A percentile compares a stretch with the other conserved stretches of the same genome.
Evolutionary conservation across 495 filamentous ascomycete species (phyloP).

Genomic region (Rostrohypoxylon terebratum): DNA sequence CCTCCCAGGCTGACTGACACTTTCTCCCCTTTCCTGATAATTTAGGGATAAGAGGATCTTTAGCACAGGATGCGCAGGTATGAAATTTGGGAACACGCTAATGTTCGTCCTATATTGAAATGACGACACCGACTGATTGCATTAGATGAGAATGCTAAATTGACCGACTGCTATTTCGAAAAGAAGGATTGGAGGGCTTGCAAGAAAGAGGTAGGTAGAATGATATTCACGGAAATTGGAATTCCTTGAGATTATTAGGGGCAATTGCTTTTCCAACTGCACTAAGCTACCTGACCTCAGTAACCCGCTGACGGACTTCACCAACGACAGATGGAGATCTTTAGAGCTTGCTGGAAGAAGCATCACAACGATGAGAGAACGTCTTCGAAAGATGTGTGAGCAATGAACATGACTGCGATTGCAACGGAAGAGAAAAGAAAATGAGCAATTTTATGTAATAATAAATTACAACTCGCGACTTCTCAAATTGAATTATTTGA

Average conservation of each 20-base stretch:
- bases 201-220: constrained; percentile 80
- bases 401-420: constrained; percentile 30
- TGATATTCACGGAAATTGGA: background rate
- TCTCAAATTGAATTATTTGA: constrained; percentile 35
- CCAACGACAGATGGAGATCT: constrained; percentile 82
- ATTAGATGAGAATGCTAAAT: constrained; percentile 83
- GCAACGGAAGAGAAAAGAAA: background rate
- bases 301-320: constrained; percentile 26
- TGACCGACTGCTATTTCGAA: constrained; percentile 95
- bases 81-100: constrained; percentile 21
- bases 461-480: constrained; percentile 13
- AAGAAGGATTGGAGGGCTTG: constrained; percentile 97
- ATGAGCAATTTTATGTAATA: background rate
- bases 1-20: constrained; percentile 36
- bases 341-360: constrained; percentile 91
- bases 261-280: constrained; percentile 13
- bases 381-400: constrained; percentile 71
- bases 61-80: constrained; percentile 94
- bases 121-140: constrained; percentile 11
- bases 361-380: constrained; percentile 91
- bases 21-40: constrained; percentile 4
- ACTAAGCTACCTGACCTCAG: constrained; percentile 12
- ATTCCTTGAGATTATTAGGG: too few species aligned
- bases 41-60: constrained; percentile 90
- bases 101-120: constrained; percentile 3